Percentiles rank a stretch among this genome's conserved stretches.
These are phyloP conservation scores for Podila clonocystis DNA, from an alignment of 192 early-diverging fungal genomes.

Conservation along the genomic window DNA sequence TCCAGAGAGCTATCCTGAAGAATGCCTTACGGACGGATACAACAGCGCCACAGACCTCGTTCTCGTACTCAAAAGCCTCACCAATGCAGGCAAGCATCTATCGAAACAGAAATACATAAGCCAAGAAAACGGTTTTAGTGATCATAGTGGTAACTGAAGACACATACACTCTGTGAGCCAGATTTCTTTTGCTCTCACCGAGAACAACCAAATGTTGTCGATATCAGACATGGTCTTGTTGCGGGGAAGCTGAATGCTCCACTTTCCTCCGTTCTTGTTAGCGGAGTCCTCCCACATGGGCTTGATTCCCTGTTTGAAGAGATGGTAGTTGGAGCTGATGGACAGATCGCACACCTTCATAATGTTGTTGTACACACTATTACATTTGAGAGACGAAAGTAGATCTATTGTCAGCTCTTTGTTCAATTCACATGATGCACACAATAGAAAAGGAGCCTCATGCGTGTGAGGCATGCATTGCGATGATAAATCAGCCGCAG, in stretches of 20 bases:
- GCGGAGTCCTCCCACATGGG: slow-evolving; percentile 96
- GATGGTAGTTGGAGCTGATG: slow-evolving; percentile 89
- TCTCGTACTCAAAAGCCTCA: slow-evolving; percentile 80
- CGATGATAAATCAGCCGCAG: slow-evolving; percentile 29
- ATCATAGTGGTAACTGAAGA: not conserved
- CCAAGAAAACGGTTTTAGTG: not conserved
- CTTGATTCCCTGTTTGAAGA: slow-evolving; percentile 93
- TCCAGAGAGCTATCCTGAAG: slow-evolving; percentile 92
- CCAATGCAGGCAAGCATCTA: slow-evolving; percentile 92
- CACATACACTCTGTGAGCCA: not conserved
- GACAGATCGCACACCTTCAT: slow-evolving; percentile 76
- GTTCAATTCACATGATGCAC: too few relatives aligned
- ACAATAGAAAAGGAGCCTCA: too few relatives aligned
- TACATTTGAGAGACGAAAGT: not conserved
- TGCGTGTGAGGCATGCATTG: too few relatives aligned
- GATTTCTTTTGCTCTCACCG: slow-evolving; percentile 53
- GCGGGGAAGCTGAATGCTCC: slow-evolving; percentile 81
- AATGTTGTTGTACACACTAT: slow-evolving; percentile 86
- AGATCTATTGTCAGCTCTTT: not conserved
- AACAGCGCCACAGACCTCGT: slow-evolving; percentile 93
- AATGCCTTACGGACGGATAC: slow-evolving; percentile 87
- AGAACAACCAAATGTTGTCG: slow-evolving; percentile 88
- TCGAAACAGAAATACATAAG: slow-evolving; percentile 1
- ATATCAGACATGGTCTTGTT: slow-evolving; percentile 77
- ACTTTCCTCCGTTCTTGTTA: slow-evolving; percentile 94